Conservation (phyloP, 257 asterid species). For the Anisodus acutangulus region DNA sequence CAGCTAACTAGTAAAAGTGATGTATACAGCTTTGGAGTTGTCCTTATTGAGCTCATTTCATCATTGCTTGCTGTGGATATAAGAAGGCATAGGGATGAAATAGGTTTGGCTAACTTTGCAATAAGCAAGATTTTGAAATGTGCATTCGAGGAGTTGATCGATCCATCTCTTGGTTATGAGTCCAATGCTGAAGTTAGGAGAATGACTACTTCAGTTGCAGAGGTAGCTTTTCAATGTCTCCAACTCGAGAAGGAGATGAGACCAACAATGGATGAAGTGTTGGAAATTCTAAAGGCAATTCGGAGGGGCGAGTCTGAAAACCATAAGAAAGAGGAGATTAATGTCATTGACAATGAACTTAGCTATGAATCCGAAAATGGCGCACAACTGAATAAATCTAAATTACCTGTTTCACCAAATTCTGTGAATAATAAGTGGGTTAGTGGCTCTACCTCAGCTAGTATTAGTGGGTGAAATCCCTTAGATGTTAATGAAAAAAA, state of each 20-base stretch:
- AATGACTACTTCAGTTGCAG: conserved; percentile 56
- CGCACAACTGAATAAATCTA: conserved; percentile 37
- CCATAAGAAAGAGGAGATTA: conserved; percentile 28
- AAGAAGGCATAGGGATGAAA: conserved; percentile 49
- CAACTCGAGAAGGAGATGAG: conserved; percentile 58
- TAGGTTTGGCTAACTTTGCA: conserved; percentile 56
- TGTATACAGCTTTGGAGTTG: conserved; percentile 70
- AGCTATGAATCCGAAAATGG: conserved; percentile 42
- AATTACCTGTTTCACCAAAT: conserved; percentile 41
- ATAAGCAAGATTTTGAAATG: conserved; percentile 44
- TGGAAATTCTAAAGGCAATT: conserved; percentile 42
- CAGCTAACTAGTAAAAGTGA: conserved; percentile 57
- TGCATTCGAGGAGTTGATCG: conserved; percentile 52
- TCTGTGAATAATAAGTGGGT: conserved; percentile 48
- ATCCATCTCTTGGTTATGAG: conserved; percentile 48
- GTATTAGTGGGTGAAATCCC: conserved; percentile 37
- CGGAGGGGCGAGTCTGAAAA: conserved; percentile 17
- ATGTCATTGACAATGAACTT: background rate
- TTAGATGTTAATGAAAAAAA: background rate
- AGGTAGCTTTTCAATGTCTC: conserved; percentile 59
- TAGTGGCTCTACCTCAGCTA: conserved; percentile 40
- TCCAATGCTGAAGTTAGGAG: conserved; percentile 43
- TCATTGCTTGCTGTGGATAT: conserved; percentile 62
- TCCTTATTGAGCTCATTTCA: conserved; percentile 60
- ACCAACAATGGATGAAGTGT: conserved; percentile 60